Base-by-base conservation (phyloP, 2,329 filamentous ascomycete genomes). In the Rhinocladiella similis region DNA sequence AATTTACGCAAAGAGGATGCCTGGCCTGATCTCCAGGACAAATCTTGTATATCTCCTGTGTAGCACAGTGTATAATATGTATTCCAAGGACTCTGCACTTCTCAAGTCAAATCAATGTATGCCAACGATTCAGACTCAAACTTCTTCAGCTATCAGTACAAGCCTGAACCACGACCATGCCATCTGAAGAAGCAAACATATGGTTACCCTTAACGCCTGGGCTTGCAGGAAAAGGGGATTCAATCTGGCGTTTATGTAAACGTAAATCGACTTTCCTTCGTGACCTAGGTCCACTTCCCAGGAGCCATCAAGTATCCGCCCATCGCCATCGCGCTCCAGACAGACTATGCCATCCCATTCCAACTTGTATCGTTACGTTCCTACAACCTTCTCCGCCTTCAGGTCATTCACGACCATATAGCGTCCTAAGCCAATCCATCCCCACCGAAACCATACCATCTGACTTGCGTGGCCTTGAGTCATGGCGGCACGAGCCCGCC, bases 361-460 rank as follows among this genome's bases (percentile, higher is more conserved):
- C 12, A 39, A 46, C 16, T n/a, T 39, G 42, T 33, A 1, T 16
- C 2, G 63, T 65, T 69, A 60, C 7, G 50, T 52, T 33, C 53
- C 53, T 22, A 62, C 41, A 50, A 78, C 65, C 65, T 79, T 81
- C 71, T 83, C 84, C 67, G 79, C 78, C 68, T 79, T 82, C 73
- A 99, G 70, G 71, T 97, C 92, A 73, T 99, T 99, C 29, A 97
- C 83, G 55, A 91, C 83, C 94, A 99, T 97, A 75, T 97, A 99
- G 59, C 94, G 81, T 67, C 91, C 94, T 55, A 96, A 71, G 0
- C 84, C 81, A 69, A 99, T 96, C 91, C 92, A 99, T 2, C 91
- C 90, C 83, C 91, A 97, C 6, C 94, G 84, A 70, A 97, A 99
- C 94, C 94, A 99, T 36, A 90, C 84, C 94, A 99, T 99, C 80